Evolutionary conservation across 371 early-diverging fungal species (phyloP), one percentile per base, ranked within the genome.

Genomic region (Syncephalastrum contaminatum): DNA sequence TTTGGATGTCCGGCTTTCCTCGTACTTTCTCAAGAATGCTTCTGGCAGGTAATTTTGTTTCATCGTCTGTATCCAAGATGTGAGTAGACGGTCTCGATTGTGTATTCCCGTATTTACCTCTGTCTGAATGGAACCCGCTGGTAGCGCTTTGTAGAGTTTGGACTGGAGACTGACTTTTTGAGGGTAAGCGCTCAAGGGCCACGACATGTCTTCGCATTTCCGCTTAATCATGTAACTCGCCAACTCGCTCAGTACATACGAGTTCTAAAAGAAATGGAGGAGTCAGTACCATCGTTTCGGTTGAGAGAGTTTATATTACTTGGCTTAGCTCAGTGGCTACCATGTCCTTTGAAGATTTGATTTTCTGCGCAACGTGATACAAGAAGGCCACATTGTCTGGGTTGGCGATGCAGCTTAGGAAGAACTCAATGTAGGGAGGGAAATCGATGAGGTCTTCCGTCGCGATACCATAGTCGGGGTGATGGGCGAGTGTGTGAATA

Each of bases 321-420:
- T 84, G 56, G 40, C 77, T 75, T 7, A 64, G 61, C 42, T 67
- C 80, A 24, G 47, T 67, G 39, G 63, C 57, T 20, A 69, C 78
- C 47, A 72, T 62, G 62, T 91, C 92, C 24, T 79, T 77, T 15
- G 90, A 82, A 0, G 88, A 82, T 68, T 97, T 97, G 56, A 97
- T 58, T 54, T 89, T 81, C 20, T 87, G 81, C 2, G 83, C 86
- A 43, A 88, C 72, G 60, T 88, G 81, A 60, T 86, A 96, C 18
- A 96, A 65, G 58, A 88, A 83, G 0, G 95, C 90, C 0, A 91
- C 85, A 63, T 95, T 98, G 20, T 93, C 91, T 3, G 87, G 63
- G 8, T 76, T 87, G 18, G 86, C 92, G 58, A 94, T 84, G 22
- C 87, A 79, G 22, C 83, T 84, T 20, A 96, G 58, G 64, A 81